These are phyloP conservation scores for Ministeria vibrans DNA, from an alignment of 78 protist species.

Conservation along the genomic window DNA sequence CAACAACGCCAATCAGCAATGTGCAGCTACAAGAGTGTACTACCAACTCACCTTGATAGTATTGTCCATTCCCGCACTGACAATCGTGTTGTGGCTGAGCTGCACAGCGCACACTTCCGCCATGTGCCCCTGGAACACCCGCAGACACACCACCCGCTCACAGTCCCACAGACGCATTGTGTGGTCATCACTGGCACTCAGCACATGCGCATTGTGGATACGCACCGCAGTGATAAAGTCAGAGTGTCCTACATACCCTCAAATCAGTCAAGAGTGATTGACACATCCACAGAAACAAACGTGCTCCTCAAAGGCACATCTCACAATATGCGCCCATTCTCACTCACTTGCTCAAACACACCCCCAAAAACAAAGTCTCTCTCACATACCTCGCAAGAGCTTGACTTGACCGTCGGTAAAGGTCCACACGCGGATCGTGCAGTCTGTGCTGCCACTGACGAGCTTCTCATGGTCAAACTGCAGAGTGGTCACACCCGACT, in stretches of 20 bases:
- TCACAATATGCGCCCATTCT: slow-evolving; percentile 7
- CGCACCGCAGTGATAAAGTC: slow-evolving; percentile 8
- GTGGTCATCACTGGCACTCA: slow-evolving; percentile 16
- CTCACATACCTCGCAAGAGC: background rate
- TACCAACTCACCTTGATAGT: no score
- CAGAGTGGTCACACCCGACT: background rate
- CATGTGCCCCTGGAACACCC: slow-evolving; percentile 2
- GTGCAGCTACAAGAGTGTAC: no score
- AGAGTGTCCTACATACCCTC: background rate
- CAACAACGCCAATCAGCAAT: no score
- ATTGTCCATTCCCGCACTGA: slow-evolving; percentile 23
- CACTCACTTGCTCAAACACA: background rate
- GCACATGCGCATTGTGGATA: slow-evolving; percentile 4
- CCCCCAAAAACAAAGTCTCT: background rate
- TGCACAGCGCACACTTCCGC: slow-evolving; percentile 5
- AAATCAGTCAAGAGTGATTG: no score
- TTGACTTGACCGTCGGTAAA: background rate
- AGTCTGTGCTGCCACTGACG: background rate
- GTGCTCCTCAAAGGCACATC: background rate
- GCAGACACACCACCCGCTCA: background rate
- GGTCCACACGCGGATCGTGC: background rate
- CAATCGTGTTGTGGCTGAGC: slow-evolving; percentile 17
- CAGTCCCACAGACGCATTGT: slow-evolving; percentile 24
- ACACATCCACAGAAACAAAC: no score
- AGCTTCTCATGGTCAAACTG: slow-evolving; percentile 3